Conservation (phyloP, 495 filamentous ascomycete species). For the Aspergillus sclerotiicarbonarius region DNA sequence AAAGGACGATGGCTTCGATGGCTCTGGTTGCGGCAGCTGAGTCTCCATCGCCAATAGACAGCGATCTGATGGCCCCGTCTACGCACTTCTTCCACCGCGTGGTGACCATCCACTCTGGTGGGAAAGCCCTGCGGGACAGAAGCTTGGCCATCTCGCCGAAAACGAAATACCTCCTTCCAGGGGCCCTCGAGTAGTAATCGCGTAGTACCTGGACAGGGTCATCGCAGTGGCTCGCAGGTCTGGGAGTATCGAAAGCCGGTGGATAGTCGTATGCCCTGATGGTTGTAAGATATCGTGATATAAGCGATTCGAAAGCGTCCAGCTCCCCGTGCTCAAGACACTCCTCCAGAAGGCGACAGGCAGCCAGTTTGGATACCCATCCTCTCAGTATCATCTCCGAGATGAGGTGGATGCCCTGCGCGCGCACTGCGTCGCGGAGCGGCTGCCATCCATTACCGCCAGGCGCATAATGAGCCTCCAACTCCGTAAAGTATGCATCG, state of each 20-base stretch:
- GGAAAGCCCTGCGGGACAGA: conserved; percentile 34
- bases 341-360: conserved; percentile 35
- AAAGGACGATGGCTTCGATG: conserved; percentile 40
- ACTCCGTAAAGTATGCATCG: conserved; percentile 60
- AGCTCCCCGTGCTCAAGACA: conserved; percentile 31
- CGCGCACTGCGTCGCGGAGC: conserved; percentile 61
- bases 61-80: conserved; percentile 41
- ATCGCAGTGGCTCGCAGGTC: conserved; percentile 16
- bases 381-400: conserved; percentile 51
- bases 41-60: conserved; percentile 37
- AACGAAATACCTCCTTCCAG: conserved; percentile 29
- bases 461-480: conserved; percentile 58
- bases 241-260: conserved; percentile 27
- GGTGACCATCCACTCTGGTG: conserved; percentile 52
- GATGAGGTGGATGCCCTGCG: conserved; percentile 63
- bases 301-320: conserved; percentile 38
- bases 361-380: conserved; percentile 36
- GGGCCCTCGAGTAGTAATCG: conserved; percentile 26
- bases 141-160: conserved; percentile 42
- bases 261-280: conserved; percentile 31
- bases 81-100: conserved; percentile 43
- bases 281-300: conserved; percentile 33
- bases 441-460: conserved; percentile 60
- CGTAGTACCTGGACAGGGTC: conserved; percentile 34
- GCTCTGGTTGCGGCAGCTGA: conserved; percentile 35